Conservation (phyloP, 169 alveolate genomes). For the Eimeria necatrix region DNA sequence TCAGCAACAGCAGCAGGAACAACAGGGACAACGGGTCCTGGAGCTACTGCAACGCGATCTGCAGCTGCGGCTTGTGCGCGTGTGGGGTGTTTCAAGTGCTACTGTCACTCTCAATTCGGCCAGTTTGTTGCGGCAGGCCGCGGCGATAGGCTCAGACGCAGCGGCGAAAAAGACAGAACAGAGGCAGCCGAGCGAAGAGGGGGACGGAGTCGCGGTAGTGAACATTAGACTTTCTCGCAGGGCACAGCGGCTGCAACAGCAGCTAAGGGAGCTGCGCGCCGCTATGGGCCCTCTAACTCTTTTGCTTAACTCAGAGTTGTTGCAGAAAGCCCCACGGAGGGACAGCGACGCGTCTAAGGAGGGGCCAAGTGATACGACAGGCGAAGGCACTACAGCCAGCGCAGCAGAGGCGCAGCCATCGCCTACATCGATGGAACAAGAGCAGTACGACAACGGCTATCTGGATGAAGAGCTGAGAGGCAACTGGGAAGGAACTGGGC, state of each 20-base stretch:
- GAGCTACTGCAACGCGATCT: constrained; percentile 73
- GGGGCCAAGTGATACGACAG: constrained; percentile 13
- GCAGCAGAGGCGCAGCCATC: background rate
- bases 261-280: constrained; percentile 61
- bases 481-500: constrained; percentile 33
- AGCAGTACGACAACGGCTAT: constrained; percentile 30
- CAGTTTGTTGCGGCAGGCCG: constrained; percentile 60
- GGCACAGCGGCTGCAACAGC: constrained; percentile 63
- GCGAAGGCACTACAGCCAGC: background rate
- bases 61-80: constrained; percentile 79
- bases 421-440: constrained; percentile 4
- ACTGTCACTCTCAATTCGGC: constrained; percentile 72
- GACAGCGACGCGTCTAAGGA: background rate
- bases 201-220: constrained; percentile 80
- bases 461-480: constrained; percentile 59
- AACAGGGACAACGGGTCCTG: constrained; percentile 46
- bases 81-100: constrained; percentile 78
- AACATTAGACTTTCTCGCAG: constrained; percentile 59
- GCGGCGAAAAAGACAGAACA: constrained; percentile 9
- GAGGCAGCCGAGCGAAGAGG: constrained; percentile 74
- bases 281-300: constrained; percentile 77
- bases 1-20: constrained; percentile 43
- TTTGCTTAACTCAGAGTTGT: constrained; percentile 60
- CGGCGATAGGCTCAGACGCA: constrained; percentile 27
- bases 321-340: constrained; percentile 25